These are phyloP conservation scores for Auriscalpium vulgare DNA, from an alignment of 768 basidiomycete genomes.

Conservation along the genomic window DNA sequence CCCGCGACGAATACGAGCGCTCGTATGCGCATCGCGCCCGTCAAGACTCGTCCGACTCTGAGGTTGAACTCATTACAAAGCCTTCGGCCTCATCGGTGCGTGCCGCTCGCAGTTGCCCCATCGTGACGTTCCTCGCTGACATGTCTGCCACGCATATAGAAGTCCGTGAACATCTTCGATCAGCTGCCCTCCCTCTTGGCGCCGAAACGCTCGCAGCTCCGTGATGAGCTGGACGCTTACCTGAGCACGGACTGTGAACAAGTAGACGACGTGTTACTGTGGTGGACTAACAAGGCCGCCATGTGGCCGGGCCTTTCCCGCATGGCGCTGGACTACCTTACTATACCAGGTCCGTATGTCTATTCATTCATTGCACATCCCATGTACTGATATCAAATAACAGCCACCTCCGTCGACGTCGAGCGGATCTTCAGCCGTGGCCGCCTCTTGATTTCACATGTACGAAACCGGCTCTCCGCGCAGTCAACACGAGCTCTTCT, in stretches of 20 bases:
- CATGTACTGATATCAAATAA: too few relatives aligned
- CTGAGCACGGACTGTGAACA: background rate
- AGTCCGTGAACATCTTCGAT: background rate
- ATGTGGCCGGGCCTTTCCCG: background rate
- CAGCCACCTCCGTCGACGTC: constrained; percentile 12
- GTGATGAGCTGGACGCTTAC: background rate
- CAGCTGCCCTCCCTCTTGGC: background rate
- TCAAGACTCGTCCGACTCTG: background rate
- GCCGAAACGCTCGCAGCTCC: background rate
- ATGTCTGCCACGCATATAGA: background rate
- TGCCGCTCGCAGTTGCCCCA: too few relatives aligned
- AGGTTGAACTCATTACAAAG: background rate
- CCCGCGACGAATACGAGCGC: too few relatives aligned
- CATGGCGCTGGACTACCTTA: constrained; percentile 9
- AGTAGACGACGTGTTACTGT: background rate
- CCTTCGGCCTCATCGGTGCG: too few relatives aligned
- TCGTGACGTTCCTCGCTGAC: background rate
- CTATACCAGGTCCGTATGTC: constrained; percentile 21
- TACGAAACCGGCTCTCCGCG: constrained; percentile 1
- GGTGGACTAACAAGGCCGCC: background rate
- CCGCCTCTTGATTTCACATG: constrained; percentile 3
- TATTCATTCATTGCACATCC: constrained; percentile 1
- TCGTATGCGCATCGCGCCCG: too few relatives aligned
- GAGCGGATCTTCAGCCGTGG: constrained; percentile 10
- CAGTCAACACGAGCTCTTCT: constrained; percentile 20